Evolutionary conservation across 805 yeast genomes (phyloP).

Genomic region (Candida andamanensis): DNA sequence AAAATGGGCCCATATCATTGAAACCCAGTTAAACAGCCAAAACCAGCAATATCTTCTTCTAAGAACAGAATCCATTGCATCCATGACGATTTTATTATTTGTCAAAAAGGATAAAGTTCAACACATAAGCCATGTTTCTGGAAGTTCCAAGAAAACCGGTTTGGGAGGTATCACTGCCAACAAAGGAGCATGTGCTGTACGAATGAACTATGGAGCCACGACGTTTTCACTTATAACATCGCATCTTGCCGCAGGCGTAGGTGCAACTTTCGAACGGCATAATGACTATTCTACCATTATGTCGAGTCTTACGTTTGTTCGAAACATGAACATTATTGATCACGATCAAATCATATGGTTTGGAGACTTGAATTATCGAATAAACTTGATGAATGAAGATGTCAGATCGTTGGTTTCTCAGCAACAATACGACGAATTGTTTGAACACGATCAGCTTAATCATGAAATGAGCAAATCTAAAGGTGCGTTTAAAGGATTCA

Average conservation of each 20-base stretch:
- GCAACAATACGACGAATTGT: constrained; percentile 45
- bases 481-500: constrained; percentile 68
- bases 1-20: constrained; percentile 73
- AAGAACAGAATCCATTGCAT: constrained; percentile 72
- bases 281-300: constrained; percentile 74
- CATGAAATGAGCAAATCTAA: constrained; percentile 54
- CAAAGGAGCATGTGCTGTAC: constrained; percentile 92
- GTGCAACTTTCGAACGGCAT: constrained; percentile 77
- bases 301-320: constrained; percentile 70
- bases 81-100: constrained; percentile 59
- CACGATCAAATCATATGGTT: constrained; percentile 88
- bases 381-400: constrained; percentile 64
- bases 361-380: constrained; percentile 90
- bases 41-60: constrained; percentile 50
- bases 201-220: constrained; percentile 77
- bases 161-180: constrained; percentile 96
- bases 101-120: constrained; percentile 36
- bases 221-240: constrained; percentile 81
- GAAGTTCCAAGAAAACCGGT: constrained; percentile 93
- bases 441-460: constrained; percentile 73
- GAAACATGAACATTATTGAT: constrained; percentile 67
- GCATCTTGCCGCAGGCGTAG: constrained; percentile 90
- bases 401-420: constrained; percentile 53
- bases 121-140: constrained; percentile 76
- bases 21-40: constrained; percentile 51